Conservation (phyloP, 2,329 filamentous ascomycete genomes). For the Colletotrichum nymphaeae region DNA sequence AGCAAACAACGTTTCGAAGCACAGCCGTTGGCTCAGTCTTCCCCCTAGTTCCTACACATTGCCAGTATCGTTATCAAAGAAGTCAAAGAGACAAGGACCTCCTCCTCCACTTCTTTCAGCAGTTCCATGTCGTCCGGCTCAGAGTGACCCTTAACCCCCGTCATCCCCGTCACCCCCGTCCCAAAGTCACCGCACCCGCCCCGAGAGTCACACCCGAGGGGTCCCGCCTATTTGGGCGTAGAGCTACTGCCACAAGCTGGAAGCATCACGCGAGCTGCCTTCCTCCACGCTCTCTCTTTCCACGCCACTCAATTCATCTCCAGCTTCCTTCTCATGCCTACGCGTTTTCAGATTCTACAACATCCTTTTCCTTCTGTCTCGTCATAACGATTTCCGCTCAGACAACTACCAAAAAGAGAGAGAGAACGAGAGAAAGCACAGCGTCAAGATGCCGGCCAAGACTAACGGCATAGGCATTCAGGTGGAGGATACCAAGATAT, state of each 20-base stretch:
- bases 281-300: conserved; percentile 4
- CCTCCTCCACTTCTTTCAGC: neutral
- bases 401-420: conserved; percentile 8
- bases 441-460: conserved; percentile 55
- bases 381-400: conserved; percentile 14
- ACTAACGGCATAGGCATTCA: conserved; percentile 80
- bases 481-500: conserved; percentile 96
- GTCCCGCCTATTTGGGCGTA: conserved; percentile 30
- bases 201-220: conserved; percentile 29
- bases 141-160: conserved; percentile 8
- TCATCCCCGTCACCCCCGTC: conserved; percentile 9
- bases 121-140: conserved; percentile 5
- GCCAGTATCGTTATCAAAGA: conserved; percentile 14
- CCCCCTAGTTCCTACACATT: neutral
- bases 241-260: conserved; percentile 26
- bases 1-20: neutral
- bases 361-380: conserved; percentile 16
- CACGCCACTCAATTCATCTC: conserved; percentile 13
- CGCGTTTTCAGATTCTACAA: neutral
- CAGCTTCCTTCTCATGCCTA: conserved; percentile 15
- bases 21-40: neutral
- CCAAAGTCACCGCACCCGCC: conserved; percentile 30
- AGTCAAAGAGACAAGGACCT: neutral
- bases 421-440: neutral
- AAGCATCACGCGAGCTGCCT: conserved; percentile 35